Conservation (phyloP, 345 rosid species). For the Lumnitzera littorea region DNA sequence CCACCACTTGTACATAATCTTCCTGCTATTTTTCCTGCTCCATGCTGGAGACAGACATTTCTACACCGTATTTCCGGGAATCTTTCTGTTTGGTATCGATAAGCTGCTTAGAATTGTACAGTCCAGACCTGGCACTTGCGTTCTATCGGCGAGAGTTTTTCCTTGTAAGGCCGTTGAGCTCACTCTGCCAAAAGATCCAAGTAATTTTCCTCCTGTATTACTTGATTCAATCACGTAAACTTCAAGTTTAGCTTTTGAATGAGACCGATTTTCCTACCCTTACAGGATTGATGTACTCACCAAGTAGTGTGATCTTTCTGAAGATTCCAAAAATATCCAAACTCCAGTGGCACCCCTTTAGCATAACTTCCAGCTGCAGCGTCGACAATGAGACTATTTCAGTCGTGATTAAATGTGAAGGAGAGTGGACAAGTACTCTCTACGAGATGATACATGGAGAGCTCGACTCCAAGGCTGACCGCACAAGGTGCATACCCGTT, state of each 20-base stretch:
- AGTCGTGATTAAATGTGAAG: conserved; percentile 53
- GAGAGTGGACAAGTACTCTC: conserved; percentile 58
- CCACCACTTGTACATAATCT: conserved; percentile 65
- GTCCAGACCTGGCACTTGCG: conserved; percentile 45
- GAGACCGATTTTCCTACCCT: conserved; percentile 3
- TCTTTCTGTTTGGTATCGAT: conserved; percentile 74
- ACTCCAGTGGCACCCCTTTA: conserved; percentile 84
- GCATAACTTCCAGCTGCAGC: conserved; percentile 61
- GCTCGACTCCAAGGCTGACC: conserved; percentile 20
- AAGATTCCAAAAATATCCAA: conserved; percentile 58
- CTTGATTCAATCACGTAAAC: neutral
- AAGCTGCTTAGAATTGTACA: conserved; percentile 61
- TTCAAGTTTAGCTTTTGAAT: too few species aligned
- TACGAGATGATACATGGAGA: conserved; percentile 37
- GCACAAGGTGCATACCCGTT: conserved; percentile 30
- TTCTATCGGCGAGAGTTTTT: conserved; percentile 48
- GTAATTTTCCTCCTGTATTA: conserved; percentile 20
- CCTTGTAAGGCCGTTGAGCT: conserved; percentile 60
- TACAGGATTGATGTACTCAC: conserved; percentile 60
- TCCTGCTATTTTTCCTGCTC: conserved; percentile 65
- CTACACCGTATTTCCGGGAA: conserved; percentile 58
- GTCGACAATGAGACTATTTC: conserved; percentile 45
- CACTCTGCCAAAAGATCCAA: conserved; percentile 55
- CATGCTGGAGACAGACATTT: conserved; percentile 89
- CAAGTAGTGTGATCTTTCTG: conserved; percentile 56